Conservation (phyloP, 2,329 filamentous ascomycete species). For the Fusarium temperatum region DNA sequence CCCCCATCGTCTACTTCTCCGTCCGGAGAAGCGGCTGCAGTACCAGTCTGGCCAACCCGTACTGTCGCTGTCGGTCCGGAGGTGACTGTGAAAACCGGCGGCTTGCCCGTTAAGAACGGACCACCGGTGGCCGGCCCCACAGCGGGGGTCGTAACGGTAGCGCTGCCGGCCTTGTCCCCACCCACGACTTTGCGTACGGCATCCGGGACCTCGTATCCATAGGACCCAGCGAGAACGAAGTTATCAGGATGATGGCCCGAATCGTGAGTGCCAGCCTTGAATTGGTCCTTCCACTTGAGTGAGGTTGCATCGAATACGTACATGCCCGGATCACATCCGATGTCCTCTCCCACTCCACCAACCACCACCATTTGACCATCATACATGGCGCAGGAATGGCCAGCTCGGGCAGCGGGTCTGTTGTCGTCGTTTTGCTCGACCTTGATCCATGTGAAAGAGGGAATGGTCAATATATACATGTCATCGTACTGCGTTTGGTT, state of each 20-base stretch:
- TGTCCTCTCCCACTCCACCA: conserved; percentile 64
- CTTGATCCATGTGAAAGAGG: conserved; percentile 71
- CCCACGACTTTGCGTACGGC: conserved; percentile 61
- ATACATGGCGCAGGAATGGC: conserved; percentile 66
- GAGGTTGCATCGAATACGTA: conserved; percentile 77
- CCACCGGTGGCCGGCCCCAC: conserved; percentile 68
- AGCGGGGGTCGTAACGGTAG: conserved; percentile 60
- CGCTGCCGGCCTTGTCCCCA: conserved; percentile 60
- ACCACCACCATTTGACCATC: conserved; percentile 70
- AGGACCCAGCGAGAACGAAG: conserved; percentile 54
- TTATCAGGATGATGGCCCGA: conserved; percentile 63
- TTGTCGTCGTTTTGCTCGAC: conserved; percentile 61
- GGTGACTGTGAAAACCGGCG: conserved; percentile 75
- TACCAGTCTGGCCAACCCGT: conserved; percentile 40
- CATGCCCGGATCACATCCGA: conserved; percentile 65
- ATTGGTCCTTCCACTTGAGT: conserved; percentile 65
- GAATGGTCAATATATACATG: conserved; percentile 69
- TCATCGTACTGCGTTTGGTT: conserved; percentile 70
- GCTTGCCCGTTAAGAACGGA: conserved; percentile 74
- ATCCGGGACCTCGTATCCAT: conserved; percentile 63
- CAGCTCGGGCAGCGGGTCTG: conserved; percentile 57
- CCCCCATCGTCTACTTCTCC: neutral
- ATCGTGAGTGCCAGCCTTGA: conserved; percentile 68
- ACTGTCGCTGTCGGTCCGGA: conserved; percentile 59
- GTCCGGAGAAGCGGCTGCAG: conserved; percentile 25